Percentiles rank a stretch among this genome's conserved stretches.
These are phyloP conservation scores for Agaricus sinodeliciosus DNA, from an alignment of 768 basidiomycete species.

Conservation along the genomic window DNA sequence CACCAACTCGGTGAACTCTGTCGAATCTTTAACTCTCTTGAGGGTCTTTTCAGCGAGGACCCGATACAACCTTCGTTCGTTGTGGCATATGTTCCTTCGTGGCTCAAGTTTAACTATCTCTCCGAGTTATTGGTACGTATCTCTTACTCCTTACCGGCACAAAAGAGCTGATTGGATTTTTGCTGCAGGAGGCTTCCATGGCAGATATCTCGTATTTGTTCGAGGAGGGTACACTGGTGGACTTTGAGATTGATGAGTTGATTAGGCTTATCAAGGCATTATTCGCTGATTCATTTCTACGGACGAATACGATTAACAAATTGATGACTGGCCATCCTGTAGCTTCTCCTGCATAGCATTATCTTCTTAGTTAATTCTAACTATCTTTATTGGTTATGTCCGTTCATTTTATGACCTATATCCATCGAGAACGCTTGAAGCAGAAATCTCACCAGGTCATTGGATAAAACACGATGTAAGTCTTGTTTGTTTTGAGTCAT, in stretches of 20 bases:
- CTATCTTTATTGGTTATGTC: conserved; percentile 3
- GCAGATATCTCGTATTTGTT: conserved; percentile 90
- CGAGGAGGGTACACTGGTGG: conserved; percentile 84
- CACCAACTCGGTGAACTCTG: conserved; percentile 79
- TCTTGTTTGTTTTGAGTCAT: too few relatives aligned
- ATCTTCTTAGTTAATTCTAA: not conserved
- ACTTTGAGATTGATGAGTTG: conserved; percentile 83
- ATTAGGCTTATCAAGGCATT: conserved; percentile 76
- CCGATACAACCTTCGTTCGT: conserved; percentile 65
- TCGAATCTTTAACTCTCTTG: conserved; percentile 68
- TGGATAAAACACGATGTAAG: not conserved
- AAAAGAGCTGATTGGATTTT: not conserved
- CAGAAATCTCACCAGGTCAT: not conserved
- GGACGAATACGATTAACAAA: conserved; percentile 78
- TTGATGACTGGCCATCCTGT: conserved; percentile 55
- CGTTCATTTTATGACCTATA: not conserved
- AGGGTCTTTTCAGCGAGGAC: conserved; percentile 72
- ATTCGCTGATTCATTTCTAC: conserved; percentile 80
- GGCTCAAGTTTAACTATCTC: conserved; percentile 93
- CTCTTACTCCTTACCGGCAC: not conserved
- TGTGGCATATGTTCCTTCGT: conserved; percentile 81
- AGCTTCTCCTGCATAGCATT: conserved; percentile 8
- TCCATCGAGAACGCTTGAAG: not conserved
- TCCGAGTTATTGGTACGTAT: conserved; percentile 79
- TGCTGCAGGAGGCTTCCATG: conserved; percentile 79